A percentile compares a stretch with the other conserved stretches of the same genome.
Conservation (phyloP, 306 rosid genomes). For the Canavalia gladiata region DNA sequence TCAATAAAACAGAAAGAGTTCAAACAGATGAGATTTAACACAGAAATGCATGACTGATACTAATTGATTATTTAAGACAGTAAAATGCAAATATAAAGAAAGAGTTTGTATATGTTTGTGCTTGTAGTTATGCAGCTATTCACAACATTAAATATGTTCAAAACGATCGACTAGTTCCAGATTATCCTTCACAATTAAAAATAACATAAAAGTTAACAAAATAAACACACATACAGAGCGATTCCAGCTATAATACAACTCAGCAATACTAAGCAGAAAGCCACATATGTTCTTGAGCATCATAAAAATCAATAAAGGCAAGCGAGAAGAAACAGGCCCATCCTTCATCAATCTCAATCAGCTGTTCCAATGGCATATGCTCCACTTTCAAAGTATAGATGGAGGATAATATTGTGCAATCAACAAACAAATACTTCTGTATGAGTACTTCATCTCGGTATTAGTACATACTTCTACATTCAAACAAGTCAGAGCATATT, state of each 20-base stretch:
- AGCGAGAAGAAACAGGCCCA: not conserved
- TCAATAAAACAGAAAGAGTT: conserved; percentile 41
- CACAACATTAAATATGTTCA: conserved; percentile 12
- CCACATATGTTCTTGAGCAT: not conserved
- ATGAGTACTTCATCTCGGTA: not conserved
- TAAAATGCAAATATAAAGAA: conserved; percentile 27
- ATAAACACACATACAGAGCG: not conserved
- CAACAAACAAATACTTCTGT: not conserved
- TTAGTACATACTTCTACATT: conserved; percentile 12
- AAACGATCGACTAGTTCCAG: not conserved
- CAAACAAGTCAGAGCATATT: conserved; percentile 27
- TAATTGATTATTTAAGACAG: not conserved
- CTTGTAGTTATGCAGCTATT: conserved; percentile 4
- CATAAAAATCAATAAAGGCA: conserved; percentile 9
- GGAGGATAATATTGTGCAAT: not conserved
- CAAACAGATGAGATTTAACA: conserved; percentile 1
- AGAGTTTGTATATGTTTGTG: not conserved
- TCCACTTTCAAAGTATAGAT: not conserved
- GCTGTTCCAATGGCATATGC: not conserved
- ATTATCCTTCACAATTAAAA: not conserved
- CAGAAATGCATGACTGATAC: conserved; percentile 3
- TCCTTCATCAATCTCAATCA: conserved; percentile 27
- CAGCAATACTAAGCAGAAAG: conserved; percentile 17
- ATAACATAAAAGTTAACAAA: conserved; percentile 22
- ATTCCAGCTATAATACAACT: not conserved